phyloP scores from a whole-genome alignment of 2,329 filamentous ascomycete species.

The Trichocomaceae sp. region DNA sequence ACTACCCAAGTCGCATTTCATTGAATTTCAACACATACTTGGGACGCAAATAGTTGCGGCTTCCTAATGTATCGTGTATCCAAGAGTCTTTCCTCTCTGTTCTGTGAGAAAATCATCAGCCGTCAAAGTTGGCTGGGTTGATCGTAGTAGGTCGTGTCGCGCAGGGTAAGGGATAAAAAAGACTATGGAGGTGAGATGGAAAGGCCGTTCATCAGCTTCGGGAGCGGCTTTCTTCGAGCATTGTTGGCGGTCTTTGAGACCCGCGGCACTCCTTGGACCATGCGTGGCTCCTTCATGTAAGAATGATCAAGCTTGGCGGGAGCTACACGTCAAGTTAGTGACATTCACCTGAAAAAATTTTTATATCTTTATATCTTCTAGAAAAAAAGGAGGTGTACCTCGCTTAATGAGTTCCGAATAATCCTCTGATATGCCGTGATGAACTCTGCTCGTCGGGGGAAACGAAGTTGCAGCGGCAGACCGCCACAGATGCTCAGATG shows the following conservation, averaged over 20 bases:
- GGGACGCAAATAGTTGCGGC: background rate
- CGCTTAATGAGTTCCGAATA: conserved; percentile 46
- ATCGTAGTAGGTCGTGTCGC: background rate
- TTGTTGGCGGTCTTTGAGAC: conserved; percentile 43
- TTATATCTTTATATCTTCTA: too few species aligned
- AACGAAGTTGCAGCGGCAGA: conserved; percentile 54
- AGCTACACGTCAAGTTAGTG: conserved; percentile 20
- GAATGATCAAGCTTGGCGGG: conserved; percentile 78
- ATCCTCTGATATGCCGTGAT: conserved; percentile 41
- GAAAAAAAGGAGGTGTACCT: conserved; percentile 31
- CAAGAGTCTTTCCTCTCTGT: background rate
- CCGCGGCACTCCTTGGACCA: conserved; percentile 78
- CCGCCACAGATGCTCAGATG: conserved; percentile 58
- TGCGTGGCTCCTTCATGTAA: conserved; percentile 85
- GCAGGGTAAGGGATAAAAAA: background rate
- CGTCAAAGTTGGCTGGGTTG: background rate
- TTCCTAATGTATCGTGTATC: background rate
- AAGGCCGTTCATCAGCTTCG: conserved; percentile 38
- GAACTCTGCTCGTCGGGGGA: conserved; percentile 45
- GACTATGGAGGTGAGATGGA: conserved; percentile 29
- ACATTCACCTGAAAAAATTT: background rate
- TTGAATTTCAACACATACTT: background rate
- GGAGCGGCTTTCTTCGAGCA: conserved; percentile 37
- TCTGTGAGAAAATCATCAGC: background rate
- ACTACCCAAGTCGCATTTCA: background rate